phyloP scores from a whole-genome alignment of 2,329 filamentous ascomycete species.

The Aspergillus sp. region DNA sequence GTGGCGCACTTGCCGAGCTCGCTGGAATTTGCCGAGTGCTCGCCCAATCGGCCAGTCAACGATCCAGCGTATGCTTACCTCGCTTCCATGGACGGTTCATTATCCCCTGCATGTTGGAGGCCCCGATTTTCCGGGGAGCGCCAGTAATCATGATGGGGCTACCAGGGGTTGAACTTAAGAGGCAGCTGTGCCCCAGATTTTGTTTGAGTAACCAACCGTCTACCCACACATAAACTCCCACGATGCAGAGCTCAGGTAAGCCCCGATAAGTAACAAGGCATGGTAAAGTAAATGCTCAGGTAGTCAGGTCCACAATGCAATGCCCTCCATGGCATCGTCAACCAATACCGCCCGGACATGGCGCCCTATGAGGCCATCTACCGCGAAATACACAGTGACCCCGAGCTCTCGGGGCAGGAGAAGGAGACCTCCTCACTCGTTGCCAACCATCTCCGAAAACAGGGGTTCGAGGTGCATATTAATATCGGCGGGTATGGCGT shows the following conservation, averaged over 20 bases:
- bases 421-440: slow-evolving; percentile 50
- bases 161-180: too few relatives aligned
- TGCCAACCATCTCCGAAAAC: slow-evolving; percentile 39
- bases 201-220: too few relatives aligned
- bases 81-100: too few relatives aligned
- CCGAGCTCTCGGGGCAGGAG: slow-evolving; percentile 59
- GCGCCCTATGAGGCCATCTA: slow-evolving; percentile 53
- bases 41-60: neutral
- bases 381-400: slow-evolving; percentile 55
- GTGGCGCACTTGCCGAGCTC: slow-evolving; percentile 5
- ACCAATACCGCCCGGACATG: slow-evolving; percentile 43
- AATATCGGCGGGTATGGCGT: slow-evolving; percentile 61
- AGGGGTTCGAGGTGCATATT: slow-evolving; percentile 47
- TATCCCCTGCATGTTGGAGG: too few relatives aligned
- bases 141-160: too few relatives aligned
- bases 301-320: neutral
- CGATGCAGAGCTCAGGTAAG: slow-evolving; percentile 2
- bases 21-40: neutral
- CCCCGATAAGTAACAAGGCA: too few relatives aligned
- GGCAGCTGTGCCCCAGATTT: too few relatives aligned
- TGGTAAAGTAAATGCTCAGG: neutral
- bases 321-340: slow-evolving; percentile 24
- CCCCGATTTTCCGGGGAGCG: too few relatives aligned
- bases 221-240: neutral
- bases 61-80: neutral